phyloP scores from a whole-genome alignment of 345 rosid species.

The Diplotaxis tenuifolia region DNA sequence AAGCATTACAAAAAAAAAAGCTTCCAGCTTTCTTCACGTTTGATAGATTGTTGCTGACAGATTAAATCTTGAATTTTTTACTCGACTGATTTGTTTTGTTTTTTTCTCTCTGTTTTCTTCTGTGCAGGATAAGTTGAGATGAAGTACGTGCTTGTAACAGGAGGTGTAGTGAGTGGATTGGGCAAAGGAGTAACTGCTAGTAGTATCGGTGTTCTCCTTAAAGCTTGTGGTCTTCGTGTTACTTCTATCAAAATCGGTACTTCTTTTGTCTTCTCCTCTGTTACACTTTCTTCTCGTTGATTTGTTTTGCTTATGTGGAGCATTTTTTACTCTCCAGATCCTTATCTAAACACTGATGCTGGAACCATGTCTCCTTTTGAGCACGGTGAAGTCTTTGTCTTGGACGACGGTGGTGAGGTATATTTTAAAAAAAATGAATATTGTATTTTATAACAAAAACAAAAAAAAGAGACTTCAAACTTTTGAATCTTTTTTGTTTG shows the following conservation, averaged over 20 bases:
- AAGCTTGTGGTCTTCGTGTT: conserved; percentile 77
- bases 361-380: conserved; percentile 99
- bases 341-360: conserved; percentile 91
- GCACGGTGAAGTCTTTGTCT: conserved; percentile 95
- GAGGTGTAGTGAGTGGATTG: conserved; percentile 71
- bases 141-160: conserved; percentile 65
- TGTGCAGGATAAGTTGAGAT: no score
- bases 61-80: neutral
- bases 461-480: neutral
- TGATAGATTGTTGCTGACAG: conserved; percentile 2
- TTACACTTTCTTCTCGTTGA: neutral
- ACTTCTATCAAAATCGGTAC: conserved; percentile 81
- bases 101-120: no score
- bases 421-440: neutral
- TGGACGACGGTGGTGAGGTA: conserved; percentile 99
- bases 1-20: conserved; percentile 12
- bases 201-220: conserved; percentile 63
- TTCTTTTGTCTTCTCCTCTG: neutral
- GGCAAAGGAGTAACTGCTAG: conserved; percentile 76
- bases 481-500: neutral
- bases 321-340: conserved; percentile 53
- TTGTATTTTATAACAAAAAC: neutral
- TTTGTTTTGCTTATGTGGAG: conserved; percentile 27
- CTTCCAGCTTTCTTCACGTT: neutral
- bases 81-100: no score